A percentile compares a stretch with the other conserved stretches of the same genome.
phyloP scores from a whole-genome alignment of 768 basidiomycete species.

The Glaciozyma antarctica region DNA sequence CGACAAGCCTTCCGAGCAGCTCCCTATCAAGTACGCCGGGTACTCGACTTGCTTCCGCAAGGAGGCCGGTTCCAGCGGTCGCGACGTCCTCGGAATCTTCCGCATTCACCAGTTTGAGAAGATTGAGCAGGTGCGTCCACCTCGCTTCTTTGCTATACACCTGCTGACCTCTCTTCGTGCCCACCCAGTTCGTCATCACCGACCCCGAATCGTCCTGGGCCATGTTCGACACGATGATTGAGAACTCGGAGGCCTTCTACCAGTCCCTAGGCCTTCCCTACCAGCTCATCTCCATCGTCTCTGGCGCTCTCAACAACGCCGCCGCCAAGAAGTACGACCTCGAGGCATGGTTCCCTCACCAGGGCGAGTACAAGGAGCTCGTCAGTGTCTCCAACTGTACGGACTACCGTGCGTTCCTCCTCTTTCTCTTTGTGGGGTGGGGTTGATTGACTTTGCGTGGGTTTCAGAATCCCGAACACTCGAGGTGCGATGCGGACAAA shows the following conservation, averaged over 20 bases:
- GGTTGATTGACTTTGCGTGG: neutral
- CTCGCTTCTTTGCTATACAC: too few relatives aligned
- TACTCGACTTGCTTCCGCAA: slow-evolving; percentile 91
- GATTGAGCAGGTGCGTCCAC: slow-evolving; percentile 57
- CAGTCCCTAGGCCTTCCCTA: slow-evolving; percentile 89
- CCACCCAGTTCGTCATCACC: slow-evolving; percentile 77
- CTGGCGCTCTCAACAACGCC: slow-evolving; percentile 90
- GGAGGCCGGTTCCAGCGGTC: slow-evolving; percentile 92
- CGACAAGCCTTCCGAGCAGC: slow-evolving; percentile 77
- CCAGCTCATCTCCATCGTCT: slow-evolving; percentile 86
- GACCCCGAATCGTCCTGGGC: slow-evolving; percentile 90
- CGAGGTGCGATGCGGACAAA: slow-evolving; percentile 87
- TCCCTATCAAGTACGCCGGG: slow-evolving; percentile 66
- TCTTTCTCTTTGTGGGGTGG: neutral
- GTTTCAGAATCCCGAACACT: slow-evolving; percentile 74
- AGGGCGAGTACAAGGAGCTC: slow-evolving; percentile 89
- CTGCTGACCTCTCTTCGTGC: neutral
- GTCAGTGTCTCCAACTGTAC: slow-evolving; percentile 98
- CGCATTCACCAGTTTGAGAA: slow-evolving; percentile 99
- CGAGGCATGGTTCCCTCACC: slow-evolving; percentile 99
- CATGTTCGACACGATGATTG: slow-evolving; percentile 84
- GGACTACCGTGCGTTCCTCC: slow-evolving; percentile 74
- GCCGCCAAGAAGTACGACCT: slow-evolving; percentile 95
- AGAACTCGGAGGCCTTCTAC: slow-evolving; percentile 85
- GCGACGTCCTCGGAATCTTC: slow-evolving; percentile 99